Conservation (phyloP, 768 basidiomycete species). For the Lactarius psammicola region DNA sequence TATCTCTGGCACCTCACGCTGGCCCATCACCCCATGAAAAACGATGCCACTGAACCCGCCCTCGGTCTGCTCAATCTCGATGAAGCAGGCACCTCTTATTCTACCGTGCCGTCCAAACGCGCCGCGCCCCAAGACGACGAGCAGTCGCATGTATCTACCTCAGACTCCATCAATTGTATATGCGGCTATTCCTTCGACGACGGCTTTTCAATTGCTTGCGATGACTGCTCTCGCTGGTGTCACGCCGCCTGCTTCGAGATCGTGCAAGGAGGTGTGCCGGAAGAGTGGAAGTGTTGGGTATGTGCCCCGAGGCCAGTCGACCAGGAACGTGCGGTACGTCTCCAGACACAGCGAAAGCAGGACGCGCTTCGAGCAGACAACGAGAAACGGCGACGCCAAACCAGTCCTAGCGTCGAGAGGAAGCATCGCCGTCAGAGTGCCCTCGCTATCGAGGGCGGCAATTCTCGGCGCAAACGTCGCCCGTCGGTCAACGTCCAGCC, state of each 20-base stretch:
- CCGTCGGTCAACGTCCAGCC: constrained; percentile 38
- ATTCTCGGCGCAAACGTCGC: constrained; percentile 41
- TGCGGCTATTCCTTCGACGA: constrained; percentile 75
- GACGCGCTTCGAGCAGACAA: constrained; percentile 30
- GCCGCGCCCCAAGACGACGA: constrained; percentile 30
- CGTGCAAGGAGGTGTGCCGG: constrained; percentile 56
- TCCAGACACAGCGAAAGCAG: constrained; percentile 44
- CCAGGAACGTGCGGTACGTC: constrained; percentile 46
- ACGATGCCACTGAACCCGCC: constrained; percentile 59
- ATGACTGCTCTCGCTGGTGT: constrained; percentile 78
- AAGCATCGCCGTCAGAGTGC: constrained; percentile 39
- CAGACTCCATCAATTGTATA: constrained; percentile 65
- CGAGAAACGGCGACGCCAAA: constrained; percentile 35
- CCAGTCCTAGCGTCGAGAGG: constrained; percentile 42
- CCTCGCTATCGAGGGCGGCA: constrained; percentile 38
- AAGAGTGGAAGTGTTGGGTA: constrained; percentile 74
- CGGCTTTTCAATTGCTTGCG: constrained; percentile 85
- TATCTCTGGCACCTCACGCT: neutral
- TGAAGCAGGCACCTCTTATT: constrained; percentile 37
- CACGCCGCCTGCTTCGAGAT: constrained; percentile 79
- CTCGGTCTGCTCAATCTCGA: constrained; percentile 56
- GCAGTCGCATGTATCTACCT: constrained; percentile 17
- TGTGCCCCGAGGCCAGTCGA: constrained; percentile 56
- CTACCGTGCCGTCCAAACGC: constrained; percentile 46
- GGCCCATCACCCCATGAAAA: constrained; percentile 39